Evolutionary conservation across 1,284 basidiomycete species (phyloP).

Genomic region (Cryptococcus sp.): DNA sequence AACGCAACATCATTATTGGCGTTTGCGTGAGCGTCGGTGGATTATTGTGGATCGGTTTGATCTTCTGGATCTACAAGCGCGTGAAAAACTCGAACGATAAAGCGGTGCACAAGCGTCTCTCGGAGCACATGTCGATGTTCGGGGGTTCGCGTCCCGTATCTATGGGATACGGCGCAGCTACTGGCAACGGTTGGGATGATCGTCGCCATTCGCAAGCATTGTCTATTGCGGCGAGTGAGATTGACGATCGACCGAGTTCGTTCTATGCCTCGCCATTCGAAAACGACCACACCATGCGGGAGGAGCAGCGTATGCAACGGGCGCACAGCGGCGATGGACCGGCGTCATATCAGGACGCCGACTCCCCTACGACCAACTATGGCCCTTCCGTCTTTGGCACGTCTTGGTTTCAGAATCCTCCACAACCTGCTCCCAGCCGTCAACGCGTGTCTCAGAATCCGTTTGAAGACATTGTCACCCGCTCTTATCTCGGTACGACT

Average conservation of each 20-base stretch:
- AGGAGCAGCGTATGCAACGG: conserved; percentile 15
- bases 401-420: conserved; percentile 22
- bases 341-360: conserved; percentile 2
- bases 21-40: conserved; percentile 53
- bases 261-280: conserved; percentile 54
- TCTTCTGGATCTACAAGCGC: conserved; percentile 53
- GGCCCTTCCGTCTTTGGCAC: conserved; percentile 36
- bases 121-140: conserved; percentile 54
- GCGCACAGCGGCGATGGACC: conserved; percentile 12
- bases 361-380: conserved; percentile 18
- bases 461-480: conserved; percentile 51
- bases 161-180: conserved; percentile 14
- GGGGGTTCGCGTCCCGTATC: conserved; percentile 26
- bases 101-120: conserved; percentile 50
- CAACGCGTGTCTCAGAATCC: conserved; percentile 40
- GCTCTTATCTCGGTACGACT: conserved; percentile 39
- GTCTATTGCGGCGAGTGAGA: conserved; percentile 50
- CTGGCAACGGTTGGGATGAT: conserved; percentile 9
- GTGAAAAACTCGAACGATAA: conserved; percentile 51
- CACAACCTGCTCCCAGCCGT: conserved; percentile 2
- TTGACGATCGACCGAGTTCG: conserved; percentile 52
- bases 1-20: conserved; percentile 52
- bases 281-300: conserved; percentile 45
- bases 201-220: conserved; percentile 37
- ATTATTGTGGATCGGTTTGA: conserved; percentile 49